These are phyloP conservation scores for Tephrocybe sp. DNA, from an alignment of 768 basidiomycete species.

Conservation along the genomic window DNA sequence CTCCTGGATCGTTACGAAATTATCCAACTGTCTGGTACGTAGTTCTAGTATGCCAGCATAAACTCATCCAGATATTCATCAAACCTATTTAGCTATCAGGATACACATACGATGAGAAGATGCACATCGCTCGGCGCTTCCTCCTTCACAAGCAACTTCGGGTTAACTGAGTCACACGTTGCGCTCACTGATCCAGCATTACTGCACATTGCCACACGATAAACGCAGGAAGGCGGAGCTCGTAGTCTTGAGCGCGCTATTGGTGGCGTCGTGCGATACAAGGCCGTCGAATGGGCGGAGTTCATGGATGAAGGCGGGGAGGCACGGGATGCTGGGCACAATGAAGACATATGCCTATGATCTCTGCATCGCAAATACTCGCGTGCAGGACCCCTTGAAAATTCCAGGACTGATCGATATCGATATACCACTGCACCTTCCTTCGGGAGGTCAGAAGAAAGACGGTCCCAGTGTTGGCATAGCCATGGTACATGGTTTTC, in stretches of 20 bases:
- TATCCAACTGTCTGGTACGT: slow-evolving; percentile 70
- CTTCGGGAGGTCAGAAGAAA: slow-evolving; percentile 89
- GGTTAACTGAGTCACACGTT: slow-evolving; percentile 59
- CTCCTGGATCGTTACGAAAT: slow-evolving; percentile 89
- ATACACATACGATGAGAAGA: slow-evolving; percentile 89
- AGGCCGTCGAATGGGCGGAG: slow-evolving; percentile 90
- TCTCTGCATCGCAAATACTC: slow-evolving; percentile 67
- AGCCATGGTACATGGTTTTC: slow-evolving; percentile 60
- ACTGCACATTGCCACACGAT: slow-evolving; percentile 69
- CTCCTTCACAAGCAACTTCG: slow-evolving; percentile 87
- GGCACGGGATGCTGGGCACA: slow-evolving; percentile 16
- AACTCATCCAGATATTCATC: background rate
- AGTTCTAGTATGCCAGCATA: too few relatives aligned
- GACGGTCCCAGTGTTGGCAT: slow-evolving; percentile 91
- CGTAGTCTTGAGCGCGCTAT: slow-evolving; percentile 84
- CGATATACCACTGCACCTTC: slow-evolving; percentile 88
- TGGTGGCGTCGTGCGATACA: slow-evolving; percentile 83
- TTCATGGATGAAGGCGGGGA: slow-evolving; percentile 41
- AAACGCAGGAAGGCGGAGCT: slow-evolving; percentile 91
- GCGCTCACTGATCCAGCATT: slow-evolving; percentile 68
- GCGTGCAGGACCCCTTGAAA: slow-evolving; percentile 72
- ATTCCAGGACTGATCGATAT: slow-evolving; percentile 66
- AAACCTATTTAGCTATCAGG: slow-evolving; percentile 36
- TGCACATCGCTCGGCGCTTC: slow-evolving; percentile 84
- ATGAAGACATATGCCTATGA: slow-evolving; percentile 72